phyloP scores from a whole-genome alignment of 2,329 filamentous ascomycete genomes.

The Akanthomyces uredinophilus region DNA sequence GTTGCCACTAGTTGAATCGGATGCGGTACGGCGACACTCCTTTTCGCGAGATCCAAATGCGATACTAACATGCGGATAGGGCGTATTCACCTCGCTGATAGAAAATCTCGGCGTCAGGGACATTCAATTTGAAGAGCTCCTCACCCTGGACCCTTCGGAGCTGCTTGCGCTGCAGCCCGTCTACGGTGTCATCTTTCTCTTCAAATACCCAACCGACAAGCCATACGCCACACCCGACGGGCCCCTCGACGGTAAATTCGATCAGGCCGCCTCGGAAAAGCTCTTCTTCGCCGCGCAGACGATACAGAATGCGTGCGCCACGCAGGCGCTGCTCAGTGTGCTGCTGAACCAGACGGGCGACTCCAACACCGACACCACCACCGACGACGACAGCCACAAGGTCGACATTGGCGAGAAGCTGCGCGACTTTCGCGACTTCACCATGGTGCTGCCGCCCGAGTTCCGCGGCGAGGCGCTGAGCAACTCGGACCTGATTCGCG shows the following conservation, averaged over 20 bases:
- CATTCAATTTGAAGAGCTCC: conserved; percentile 95
- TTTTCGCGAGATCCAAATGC: background rate
- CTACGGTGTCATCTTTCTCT: conserved; percentile 97
- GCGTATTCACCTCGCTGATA: conserved; percentile 95
- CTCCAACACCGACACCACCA: conserved; percentile 41
- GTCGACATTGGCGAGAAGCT: conserved; percentile 70
- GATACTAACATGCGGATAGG: conserved; percentile 41
- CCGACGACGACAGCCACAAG: conserved; percentile 33
- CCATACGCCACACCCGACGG: conserved; percentile 54
- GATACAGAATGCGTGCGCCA: conserved; percentile 97
- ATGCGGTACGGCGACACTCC: conserved; percentile 63
- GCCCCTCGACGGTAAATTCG: conserved; percentile 77
- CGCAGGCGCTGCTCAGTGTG: conserved; percentile 87
- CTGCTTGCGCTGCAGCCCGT: conserved; percentile 69
- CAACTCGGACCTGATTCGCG: conserved; percentile 64
- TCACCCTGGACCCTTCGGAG: conserved; percentile 75
- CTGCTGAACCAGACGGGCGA: conserved; percentile 74
- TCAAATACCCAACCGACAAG: conserved; percentile 78
- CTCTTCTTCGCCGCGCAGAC: conserved; percentile 96
- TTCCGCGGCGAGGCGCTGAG: conserved; percentile 56
- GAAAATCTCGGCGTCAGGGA: conserved; percentile 85
- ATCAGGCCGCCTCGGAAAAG: conserved; percentile 65
- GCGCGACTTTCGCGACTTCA: conserved; percentile 80
- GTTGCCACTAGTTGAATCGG: conserved; percentile 66
- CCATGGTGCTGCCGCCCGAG: conserved; percentile 74